Percentiles rank a stretch among this genome's conserved stretches.
These are phyloP conservation scores for Akanthomyces muscarius DNA, from an alignment of 2,329 filamentous ascomycete species.

Conservation along the genomic window DNA sequence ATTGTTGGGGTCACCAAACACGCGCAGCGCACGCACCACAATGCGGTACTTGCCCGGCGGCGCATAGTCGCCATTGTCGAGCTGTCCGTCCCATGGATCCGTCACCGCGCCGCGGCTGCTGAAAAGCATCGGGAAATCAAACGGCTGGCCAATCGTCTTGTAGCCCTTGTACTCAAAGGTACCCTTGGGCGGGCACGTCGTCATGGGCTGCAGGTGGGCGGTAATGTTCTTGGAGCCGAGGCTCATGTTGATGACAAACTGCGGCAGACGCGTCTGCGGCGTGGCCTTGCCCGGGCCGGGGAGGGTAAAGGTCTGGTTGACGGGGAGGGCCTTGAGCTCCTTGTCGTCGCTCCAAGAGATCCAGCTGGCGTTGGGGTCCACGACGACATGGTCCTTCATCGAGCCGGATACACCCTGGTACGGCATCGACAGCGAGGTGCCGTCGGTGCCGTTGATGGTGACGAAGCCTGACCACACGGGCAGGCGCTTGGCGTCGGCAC, in stretches of 20 bases:
- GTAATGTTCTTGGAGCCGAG: conserved; percentile 44
- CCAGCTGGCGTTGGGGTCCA: conserved; percentile 29
- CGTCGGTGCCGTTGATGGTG: conserved; percentile 35
- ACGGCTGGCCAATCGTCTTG: conserved; percentile 40
- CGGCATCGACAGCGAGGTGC: conserved; percentile 34
- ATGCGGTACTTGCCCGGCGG: conserved; percentile 49
- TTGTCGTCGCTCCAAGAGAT: conserved; percentile 35
- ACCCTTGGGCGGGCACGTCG: conserved; percentile 26
- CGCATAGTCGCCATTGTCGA: conserved; percentile 45
- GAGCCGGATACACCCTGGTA: conserved; percentile 36
- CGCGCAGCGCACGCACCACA: conserved; percentile 43
- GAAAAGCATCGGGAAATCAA: conserved; percentile 38
- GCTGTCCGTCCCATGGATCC: conserved; percentile 42
- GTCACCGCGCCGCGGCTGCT: conserved; percentile 25
- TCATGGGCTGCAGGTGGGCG: conserved; percentile 42
- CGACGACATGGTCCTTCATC: conserved; percentile 31
- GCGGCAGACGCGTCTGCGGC: conserved; percentile 33
- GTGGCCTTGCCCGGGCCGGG: conserved; percentile 37
- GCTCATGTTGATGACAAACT: conserved; percentile 37
- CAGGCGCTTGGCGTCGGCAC: conserved; percentile 28
- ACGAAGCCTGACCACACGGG: conserved; percentile 44
- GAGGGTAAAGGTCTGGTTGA: conserved; percentile 39
- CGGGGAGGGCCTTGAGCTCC: conserved; percentile 23
- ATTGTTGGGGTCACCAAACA: conserved; percentile 46
- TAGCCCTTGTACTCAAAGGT: conserved; percentile 35